phyloP scores from a whole-genome alignment of 2,329 filamentous ascomycete species.

The Colletotrichum somersetense region DNA sequence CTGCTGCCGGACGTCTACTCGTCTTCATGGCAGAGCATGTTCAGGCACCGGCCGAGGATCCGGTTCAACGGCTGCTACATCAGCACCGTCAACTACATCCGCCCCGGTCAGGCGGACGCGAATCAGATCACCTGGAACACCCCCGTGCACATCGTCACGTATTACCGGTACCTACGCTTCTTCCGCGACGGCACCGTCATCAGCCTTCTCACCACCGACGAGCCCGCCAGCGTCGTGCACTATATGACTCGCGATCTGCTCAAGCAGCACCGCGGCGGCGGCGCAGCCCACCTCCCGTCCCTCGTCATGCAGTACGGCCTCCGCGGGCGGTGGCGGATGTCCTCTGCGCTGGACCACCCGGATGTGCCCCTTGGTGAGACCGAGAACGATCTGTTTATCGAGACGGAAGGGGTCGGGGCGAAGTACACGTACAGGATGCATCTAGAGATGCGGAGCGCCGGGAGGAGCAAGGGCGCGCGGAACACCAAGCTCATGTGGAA shows the following conservation, averaged over 20 bases:
- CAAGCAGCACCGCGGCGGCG: conserved; percentile 55
- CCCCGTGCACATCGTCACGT: conserved; percentile 95
- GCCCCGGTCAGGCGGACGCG: conserved; percentile 79
- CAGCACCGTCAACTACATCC: conserved; percentile 94
- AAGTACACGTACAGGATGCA: conserved; percentile 92
- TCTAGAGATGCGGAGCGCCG: conserved; percentile 75
- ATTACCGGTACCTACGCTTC: conserved; percentile 96
- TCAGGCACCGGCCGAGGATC: conserved; percentile 84
- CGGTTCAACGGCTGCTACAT: conserved; percentile 98
- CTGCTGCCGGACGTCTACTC: conserved; percentile 61
- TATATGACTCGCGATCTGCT: conserved; percentile 81
- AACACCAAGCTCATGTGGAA: conserved; percentile 93
- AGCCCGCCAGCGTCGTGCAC: conserved; percentile 90
- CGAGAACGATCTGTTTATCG: conserved; percentile 81
- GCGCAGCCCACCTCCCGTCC: conserved; percentile 54
- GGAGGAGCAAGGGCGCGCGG: conserved; percentile 70
- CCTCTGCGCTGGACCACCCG: conserved; percentile 51
- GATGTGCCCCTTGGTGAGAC: conserved; percentile 52
- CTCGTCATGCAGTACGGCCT: conserved; percentile 76
- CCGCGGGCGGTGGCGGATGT: conserved; percentile 60
- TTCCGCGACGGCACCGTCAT: conserved; percentile 90
- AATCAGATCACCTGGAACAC: conserved; percentile 81
- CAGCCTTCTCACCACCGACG: conserved; percentile 82
- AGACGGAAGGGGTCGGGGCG: conserved; percentile 83
- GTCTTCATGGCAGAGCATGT: conserved; percentile 75